These are phyloP conservation scores for Neoboletus subvelutipes DNA, from an alignment of 768 basidiomycete species.

Conservation along the genomic window DNA sequence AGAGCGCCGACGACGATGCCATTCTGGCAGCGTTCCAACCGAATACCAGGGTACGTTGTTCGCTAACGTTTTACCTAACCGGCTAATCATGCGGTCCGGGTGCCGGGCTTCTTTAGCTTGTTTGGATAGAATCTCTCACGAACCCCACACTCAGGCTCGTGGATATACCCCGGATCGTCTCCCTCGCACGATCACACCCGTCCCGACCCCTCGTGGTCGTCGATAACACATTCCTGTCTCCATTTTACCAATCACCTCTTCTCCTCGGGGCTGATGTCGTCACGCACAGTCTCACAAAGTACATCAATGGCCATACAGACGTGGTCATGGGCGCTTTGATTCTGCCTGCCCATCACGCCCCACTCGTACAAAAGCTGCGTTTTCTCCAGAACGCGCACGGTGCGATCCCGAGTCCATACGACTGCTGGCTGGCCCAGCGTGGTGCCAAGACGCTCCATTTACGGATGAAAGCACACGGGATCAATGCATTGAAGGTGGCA, in stretches of 20 bases:
- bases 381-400: conserved; percentile 92
- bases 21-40: conserved; percentile 63
- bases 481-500: conserved; percentile 79
- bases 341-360: conserved; percentile 54
- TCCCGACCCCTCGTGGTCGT: conserved; percentile 78
- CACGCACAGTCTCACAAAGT: conserved; percentile 83
- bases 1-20: conserved; percentile 61
- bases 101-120: conserved; percentile 47
- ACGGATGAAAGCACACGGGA: conserved; percentile 83
- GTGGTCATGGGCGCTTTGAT: conserved; percentile 87
- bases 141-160: conserved; percentile 91
- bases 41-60: conserved; percentile 75
- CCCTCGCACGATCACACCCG: conserved; percentile 61
- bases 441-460: conserved; percentile 90
- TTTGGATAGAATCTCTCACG: conserved; percentile 95
- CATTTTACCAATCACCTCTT: conserved; percentile 88
- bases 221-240: conserved; percentile 94
- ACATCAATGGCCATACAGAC: conserved; percentile 92
- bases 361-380: conserved; percentile 55
- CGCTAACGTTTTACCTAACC: background rate
- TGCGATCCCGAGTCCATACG: conserved; percentile 81
- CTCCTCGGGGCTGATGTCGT: conserved; percentile 84
- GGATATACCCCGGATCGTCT: conserved; percentile 70
- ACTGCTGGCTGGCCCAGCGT: conserved; percentile 87
- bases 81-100: background rate